phyloP scores from a whole-genome alignment of 169 alveolate species.

The Plasmodium inui region DNA sequence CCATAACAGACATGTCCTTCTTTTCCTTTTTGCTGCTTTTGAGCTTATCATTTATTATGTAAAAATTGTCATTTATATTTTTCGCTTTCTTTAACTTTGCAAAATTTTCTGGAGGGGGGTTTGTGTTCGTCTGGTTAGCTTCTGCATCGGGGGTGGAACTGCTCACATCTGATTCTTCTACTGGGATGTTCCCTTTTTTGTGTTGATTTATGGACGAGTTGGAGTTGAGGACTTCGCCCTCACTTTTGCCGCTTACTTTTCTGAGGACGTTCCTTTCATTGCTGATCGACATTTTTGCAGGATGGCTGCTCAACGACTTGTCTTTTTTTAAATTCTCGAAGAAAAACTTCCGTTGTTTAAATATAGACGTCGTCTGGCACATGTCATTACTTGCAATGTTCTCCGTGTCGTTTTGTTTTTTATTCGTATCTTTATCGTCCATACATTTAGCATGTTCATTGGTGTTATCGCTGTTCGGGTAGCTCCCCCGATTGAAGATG shows the following conservation, averaged over 20 bases:
- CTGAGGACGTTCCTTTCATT: slow-evolving; percentile 1
- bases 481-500: not conserved
- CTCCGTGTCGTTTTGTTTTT: not conserved
- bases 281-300: not conserved
- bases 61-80: slow-evolving; percentile 32
- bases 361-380: slow-evolving; percentile 13
- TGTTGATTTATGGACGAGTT: slow-evolving; percentile 5
- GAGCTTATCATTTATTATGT: slow-evolving; percentile 30
- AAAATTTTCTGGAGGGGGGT: not conserved
- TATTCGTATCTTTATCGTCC: not conserved
- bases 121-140: not conserved
- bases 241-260: not conserved
- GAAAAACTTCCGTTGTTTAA: slow-evolving; percentile 36
- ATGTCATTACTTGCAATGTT: not conserved
- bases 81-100: not conserved
- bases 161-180: not conserved
- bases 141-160: not conserved
- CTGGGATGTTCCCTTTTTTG: not conserved
- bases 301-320: slow-evolving; percentile 10
- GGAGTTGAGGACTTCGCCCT: not conserved
- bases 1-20: not conserved
- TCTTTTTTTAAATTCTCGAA: slow-evolving; percentile 67
- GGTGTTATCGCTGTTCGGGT: not conserved
- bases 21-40: slow-evolving; percentile 8
- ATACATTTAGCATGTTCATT: not conserved